These are phyloP conservation scores for Phaeosphaeria sp. DNA, from an alignment of 2,329 filamentous ascomycete genomes.

Conservation along the genomic window DNA sequence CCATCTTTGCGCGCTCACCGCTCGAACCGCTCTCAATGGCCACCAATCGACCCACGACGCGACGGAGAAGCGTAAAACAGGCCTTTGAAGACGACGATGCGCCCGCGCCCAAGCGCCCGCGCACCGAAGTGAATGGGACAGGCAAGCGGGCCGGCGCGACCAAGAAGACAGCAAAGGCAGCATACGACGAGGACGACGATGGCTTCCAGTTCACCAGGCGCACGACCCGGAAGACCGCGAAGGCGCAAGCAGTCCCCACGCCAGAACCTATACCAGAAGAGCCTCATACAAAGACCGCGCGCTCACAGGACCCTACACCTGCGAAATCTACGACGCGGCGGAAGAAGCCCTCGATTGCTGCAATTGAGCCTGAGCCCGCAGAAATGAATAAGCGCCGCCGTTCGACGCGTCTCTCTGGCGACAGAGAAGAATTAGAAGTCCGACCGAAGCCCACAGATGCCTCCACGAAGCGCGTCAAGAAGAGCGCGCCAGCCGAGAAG, in stretches of 20 bases:
- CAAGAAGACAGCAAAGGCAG: slow-evolving; percentile 49
- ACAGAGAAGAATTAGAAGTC: slow-evolving; percentile 46
- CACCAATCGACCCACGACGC: slow-evolving; percentile 51
- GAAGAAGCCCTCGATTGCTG: slow-evolving; percentile 37
- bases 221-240: slow-evolving; percentile 45
- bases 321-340: slow-evolving; percentile 27
- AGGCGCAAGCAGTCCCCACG: slow-evolving; percentile 35
- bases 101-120: slow-evolving; percentile 52
- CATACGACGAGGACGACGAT: slow-evolving; percentile 56
- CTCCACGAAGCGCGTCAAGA: slow-evolving; percentile 40
- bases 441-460: slow-evolving; percentile 33
- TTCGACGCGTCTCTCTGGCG: slow-evolving; percentile 55
- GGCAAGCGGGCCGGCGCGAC: slow-evolving; percentile 45
- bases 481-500: slow-evolving; percentile 34
- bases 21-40: slow-evolving; percentile 58
- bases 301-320: slow-evolving; percentile 11
- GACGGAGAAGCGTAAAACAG: slow-evolving; percentile 55
- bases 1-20: slow-evolving; percentile 48
- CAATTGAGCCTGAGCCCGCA: slow-evolving; percentile 28
- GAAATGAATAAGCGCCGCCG: slow-evolving; percentile 48
- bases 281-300: slow-evolving; percentile 30
- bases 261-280: slow-evolving; percentile 42
- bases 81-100: slow-evolving; percentile 55
- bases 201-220: slow-evolving; percentile 57
- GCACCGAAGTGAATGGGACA: slow-evolving; percentile 48